Evolutionary conservation across 495 filamentous ascomycete genomes (phyloP).

Genomic region (Aspergillus nidulans): DNA sequence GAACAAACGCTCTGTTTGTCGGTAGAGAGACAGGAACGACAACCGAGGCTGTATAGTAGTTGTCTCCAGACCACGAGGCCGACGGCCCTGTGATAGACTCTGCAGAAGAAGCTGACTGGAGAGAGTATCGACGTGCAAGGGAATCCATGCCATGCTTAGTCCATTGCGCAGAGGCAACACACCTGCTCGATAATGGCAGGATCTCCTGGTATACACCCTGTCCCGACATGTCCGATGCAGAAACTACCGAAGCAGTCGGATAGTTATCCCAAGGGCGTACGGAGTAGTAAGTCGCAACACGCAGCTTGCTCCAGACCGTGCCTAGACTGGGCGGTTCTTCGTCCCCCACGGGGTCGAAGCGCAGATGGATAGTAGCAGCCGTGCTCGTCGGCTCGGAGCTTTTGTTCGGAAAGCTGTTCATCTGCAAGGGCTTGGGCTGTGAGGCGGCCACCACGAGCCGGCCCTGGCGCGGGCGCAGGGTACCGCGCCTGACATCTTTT

Average conservation of each 20-base stretch:
- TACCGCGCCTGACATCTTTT: conserved; percentile 71
- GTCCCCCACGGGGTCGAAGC: conserved; percentile 66
- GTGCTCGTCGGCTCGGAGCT: conserved; percentile 43
- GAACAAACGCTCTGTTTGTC: conserved; percentile 65
- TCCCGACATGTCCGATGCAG: conserved; percentile 40
- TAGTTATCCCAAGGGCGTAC: conserved; percentile 53
- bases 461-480: conserved; percentile 75
- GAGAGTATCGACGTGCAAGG: conserved; percentile 55
- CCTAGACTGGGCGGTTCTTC: conserved; percentile 64
- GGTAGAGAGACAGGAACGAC: conserved; percentile 74
- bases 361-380: conserved; percentile 62
- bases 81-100: conserved; percentile 38
- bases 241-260: conserved; percentile 23
- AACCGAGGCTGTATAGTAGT: conserved; percentile 64
- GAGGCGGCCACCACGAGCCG: conserved; percentile 63
- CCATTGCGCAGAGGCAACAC: conserved; percentile 66
- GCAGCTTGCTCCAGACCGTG: conserved; percentile 65
- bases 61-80: conserved; percentile 32
- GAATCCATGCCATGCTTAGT: conserved; percentile 39
- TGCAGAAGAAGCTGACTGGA: conserved; percentile 36
- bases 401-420: conserved; percentile 45
- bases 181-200: conserved; percentile 58
- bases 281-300: conserved; percentile 69
- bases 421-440: conserved; percentile 66
- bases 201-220: conserved; percentile 64